Conservation (phyloP, 2,329 filamentous ascomycete genomes). For the Nannizzia gypsea region DNA sequence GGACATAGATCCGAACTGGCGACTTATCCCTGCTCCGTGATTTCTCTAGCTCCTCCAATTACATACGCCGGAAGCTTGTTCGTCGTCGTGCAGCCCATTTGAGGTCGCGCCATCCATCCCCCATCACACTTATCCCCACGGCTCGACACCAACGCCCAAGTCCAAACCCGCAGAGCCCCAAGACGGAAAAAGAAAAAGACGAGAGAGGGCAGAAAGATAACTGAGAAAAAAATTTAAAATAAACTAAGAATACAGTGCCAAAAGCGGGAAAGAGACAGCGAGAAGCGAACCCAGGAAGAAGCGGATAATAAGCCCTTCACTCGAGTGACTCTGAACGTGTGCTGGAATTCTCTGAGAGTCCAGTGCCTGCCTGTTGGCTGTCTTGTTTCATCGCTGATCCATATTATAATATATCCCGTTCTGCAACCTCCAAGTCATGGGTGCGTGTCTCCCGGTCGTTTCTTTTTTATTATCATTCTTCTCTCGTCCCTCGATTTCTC, state of each 20-base stretch:
- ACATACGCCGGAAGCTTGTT: slow-evolving; percentile 3
- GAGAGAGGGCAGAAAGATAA: not conserved
- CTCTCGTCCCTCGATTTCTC: slow-evolving; percentile 2
- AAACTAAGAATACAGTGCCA: not conserved
- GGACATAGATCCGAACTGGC: slow-evolving; percentile 1
- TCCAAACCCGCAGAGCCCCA: slow-evolving; percentile 13
- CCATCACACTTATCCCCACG: slow-evolving; percentile 6
- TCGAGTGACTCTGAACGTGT: slow-evolving; percentile 4
- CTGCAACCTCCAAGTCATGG: slow-evolving; percentile 14
- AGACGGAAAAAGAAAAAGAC: not conserved
- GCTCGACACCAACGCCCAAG: not conserved
- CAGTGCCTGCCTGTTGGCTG: slow-evolving; percentile 5
- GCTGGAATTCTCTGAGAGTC: not conserved
- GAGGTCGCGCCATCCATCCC: slow-evolving; percentile 7
- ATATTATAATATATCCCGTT: slow-evolving; percentile 5
- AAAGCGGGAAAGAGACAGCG: not conserved
- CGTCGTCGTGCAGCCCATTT: slow-evolving; percentile 4
- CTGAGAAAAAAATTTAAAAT: not conserved
- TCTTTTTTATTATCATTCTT: slow-evolving; percentile 7
- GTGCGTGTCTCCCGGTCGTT: slow-evolving; percentile 13
- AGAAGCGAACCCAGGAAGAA: not conserved
- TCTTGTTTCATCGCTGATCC: slow-evolving; percentile 13
- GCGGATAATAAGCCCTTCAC: not conserved
- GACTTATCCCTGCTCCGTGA: slow-evolving; percentile 7
- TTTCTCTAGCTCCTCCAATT: slow-evolving; percentile 4